Percentiles rank a stretch among this genome's conserved stretches.
Conservation (phyloP, 441 rosid species). For the Pelargonium fulgidum region DNA sequence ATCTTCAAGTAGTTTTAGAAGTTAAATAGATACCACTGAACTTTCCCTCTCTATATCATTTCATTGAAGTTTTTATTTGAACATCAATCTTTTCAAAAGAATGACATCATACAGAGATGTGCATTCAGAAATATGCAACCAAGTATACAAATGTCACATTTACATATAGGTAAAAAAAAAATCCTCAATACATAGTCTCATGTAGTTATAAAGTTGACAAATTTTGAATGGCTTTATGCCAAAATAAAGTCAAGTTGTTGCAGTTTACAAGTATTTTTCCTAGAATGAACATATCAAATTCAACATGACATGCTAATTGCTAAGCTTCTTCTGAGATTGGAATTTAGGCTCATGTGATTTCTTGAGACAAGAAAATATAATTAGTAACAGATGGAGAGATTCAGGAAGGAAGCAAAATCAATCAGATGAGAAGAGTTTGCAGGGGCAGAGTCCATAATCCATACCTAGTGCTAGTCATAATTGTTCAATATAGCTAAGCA, state of each 20-base stretch:
- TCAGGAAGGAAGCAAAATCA: background rate
- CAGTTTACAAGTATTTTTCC: no score
- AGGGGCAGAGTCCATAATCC: background rate
- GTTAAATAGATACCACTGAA: background rate
- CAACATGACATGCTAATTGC: no score
- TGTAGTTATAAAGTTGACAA: no score
- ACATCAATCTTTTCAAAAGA: background rate
- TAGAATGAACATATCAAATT: no score
- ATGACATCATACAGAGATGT: background rate
- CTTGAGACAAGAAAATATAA: background rate
- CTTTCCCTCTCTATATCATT: background rate
- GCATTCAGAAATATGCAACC: background rate
- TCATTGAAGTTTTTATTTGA: background rate
- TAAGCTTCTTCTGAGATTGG: no score
- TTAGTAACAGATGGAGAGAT: background rate
- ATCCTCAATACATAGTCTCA: no score
- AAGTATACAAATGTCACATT: background rate
- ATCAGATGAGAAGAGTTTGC: constrained; percentile 3
- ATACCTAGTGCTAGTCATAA: background rate
- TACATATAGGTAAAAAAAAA: no score
- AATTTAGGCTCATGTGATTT: no score
- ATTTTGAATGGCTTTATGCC: no score
- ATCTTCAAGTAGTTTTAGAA: constrained; percentile 12
- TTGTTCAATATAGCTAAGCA: background rate
- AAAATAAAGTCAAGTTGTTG: no score